Percentiles rank a stretch among this genome's conserved stretches.
phyloP scores from a whole-genome alignment of 305 asterid species.

The Rubia occidens region DNA sequence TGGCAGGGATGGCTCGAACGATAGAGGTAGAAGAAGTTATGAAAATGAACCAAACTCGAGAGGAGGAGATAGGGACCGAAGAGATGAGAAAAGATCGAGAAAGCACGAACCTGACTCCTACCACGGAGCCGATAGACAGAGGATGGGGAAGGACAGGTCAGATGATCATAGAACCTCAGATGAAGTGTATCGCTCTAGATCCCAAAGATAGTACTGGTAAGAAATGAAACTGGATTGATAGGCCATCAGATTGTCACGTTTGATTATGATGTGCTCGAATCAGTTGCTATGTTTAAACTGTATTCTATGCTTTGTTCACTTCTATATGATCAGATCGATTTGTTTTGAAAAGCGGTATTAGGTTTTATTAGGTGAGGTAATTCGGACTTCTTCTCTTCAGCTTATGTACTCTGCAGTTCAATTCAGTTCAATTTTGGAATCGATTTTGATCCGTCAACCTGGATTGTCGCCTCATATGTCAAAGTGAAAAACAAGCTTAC shows the following conservation, averaged over 20 bases:
- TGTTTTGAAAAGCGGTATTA: not conserved
- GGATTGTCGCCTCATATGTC: too few relatives aligned
- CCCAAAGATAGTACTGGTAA: conserved; percentile 7
- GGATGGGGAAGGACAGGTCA: conserved; percentile 28
- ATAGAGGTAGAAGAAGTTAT: conserved; percentile 33
- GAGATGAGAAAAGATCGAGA: conserved; percentile 37
- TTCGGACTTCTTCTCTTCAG: too few relatives aligned
- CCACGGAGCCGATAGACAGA: conserved; percentile 31
- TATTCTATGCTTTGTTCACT: not conserved
- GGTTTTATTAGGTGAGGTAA: too few relatives aligned
- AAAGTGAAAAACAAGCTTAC: too few relatives aligned
- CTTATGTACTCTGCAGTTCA: too few relatives aligned
- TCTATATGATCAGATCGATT: not conserved
- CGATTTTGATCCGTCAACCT: too few relatives aligned
- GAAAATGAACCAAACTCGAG: conserved; percentile 23
- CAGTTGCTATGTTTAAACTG: not conserved
- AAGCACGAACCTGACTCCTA: conserved; percentile 31
- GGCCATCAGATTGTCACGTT: not conserved
- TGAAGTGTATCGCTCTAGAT: conserved; percentile 15
- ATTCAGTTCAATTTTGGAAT: too few relatives aligned
- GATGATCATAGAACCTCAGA: conserved; percentile 7
- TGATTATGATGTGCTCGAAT: not conserved
- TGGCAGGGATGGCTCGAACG: conserved; percentile 24
- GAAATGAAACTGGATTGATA: not conserved
- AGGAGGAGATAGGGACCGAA: conserved; percentile 36